A percentile compares a stretch with the other conserved stretches of the same genome.
These are phyloP conservation scores for Phoma sp. DNA, from an alignment of 2,329 filamentous ascomycete genomes.

Conservation along the genomic window DNA sequence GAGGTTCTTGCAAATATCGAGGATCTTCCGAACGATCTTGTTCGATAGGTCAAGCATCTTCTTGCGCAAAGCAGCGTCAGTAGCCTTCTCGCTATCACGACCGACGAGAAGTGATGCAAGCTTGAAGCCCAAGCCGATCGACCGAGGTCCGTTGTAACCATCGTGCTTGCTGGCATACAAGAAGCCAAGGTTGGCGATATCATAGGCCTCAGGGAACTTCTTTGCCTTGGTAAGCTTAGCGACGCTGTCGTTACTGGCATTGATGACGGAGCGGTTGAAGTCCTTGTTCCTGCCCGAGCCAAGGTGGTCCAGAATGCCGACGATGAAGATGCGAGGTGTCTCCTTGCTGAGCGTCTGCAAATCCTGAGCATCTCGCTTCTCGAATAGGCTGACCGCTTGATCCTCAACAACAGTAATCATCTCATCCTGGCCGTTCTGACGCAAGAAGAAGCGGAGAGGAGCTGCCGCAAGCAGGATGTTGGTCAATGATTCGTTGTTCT, in stretches of 20 bases:
- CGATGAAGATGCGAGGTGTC: constrained; percentile 40
- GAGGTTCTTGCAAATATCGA: constrained; percentile 48
- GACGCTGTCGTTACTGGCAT: constrained; percentile 33
- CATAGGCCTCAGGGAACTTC: constrained; percentile 43
- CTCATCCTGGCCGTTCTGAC: constrained; percentile 27
- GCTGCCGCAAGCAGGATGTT: constrained; percentile 39
- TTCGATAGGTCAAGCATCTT: constrained; percentile 50
- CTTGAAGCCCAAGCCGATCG: constrained; percentile 49
- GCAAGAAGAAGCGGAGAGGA: constrained; percentile 39
- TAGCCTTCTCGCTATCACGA: constrained; percentile 34
- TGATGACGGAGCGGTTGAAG: constrained; percentile 38
- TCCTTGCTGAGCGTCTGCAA: constrained; percentile 37
- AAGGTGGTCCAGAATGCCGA: constrained; percentile 37
- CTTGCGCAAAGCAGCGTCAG: constrained; percentile 45
- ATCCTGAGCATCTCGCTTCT: constrained; percentile 36
- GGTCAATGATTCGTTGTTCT: constrained; percentile 48
- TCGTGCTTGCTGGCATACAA: constrained; percentile 39
- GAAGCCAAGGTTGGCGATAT: constrained; percentile 43
- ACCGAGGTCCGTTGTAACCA: constrained; percentile 39
- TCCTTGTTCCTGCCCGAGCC: constrained; percentile 38
- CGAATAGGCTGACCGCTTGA: constrained; percentile 35
- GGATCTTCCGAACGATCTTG: constrained; percentile 50
- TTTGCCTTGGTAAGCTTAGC: constrained; percentile 34
- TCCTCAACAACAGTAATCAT: constrained; percentile 35
- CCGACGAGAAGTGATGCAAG: constrained; percentile 43